phyloP scores from a whole-genome alignment of 345 rosid species.

The Limnanthes douglasii region DNA sequence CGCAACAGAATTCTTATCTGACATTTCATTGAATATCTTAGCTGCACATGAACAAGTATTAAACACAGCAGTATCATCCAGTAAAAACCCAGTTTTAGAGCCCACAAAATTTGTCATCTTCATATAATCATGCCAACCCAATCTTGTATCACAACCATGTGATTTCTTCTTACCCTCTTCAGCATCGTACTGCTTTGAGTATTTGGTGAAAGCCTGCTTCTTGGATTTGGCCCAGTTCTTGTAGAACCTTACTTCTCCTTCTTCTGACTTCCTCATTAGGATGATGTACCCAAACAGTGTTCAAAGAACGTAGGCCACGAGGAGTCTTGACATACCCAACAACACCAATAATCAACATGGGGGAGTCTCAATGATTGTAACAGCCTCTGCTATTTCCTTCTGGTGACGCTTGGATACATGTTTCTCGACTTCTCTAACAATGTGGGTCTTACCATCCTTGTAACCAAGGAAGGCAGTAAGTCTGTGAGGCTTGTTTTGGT shows the following conservation, averaged over 20 bases:
- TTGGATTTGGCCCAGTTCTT: constrained; percentile 86
- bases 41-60: too few species aligned
- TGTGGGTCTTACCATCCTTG: constrained; percentile 93
- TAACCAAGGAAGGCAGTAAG: constrained; percentile 83
- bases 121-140: constrained; percentile 98
- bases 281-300: constrained; percentile 93
- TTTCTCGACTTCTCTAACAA: constrained; percentile 82
- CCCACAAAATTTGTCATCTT: constrained; percentile 82
- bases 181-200: constrained; percentile 39
- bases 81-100: constrained; percentile 55
- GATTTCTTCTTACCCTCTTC: constrained; percentile 59
- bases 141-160: too few species aligned
- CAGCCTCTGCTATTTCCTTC: constrained; percentile 92
- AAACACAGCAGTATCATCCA: constrained; percentile 78
- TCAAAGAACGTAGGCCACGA: constrained; percentile 54
- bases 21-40: too few species aligned
- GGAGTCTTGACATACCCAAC: constrained; percentile 80
- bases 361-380: constrained; percentile 70
- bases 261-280: constrained; percentile 71
- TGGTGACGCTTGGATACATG: constrained; percentile 94
- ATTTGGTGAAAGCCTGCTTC: constrained; percentile 81
- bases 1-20: too few species aligned
- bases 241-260: constrained; percentile 78
- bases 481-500: constrained; percentile 60
- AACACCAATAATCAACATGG: constrained; percentile 79